phyloP scores from a whole-genome alignment of 2,329 filamentous ascomycete species.

The Fusarium abutilonis region DNA sequence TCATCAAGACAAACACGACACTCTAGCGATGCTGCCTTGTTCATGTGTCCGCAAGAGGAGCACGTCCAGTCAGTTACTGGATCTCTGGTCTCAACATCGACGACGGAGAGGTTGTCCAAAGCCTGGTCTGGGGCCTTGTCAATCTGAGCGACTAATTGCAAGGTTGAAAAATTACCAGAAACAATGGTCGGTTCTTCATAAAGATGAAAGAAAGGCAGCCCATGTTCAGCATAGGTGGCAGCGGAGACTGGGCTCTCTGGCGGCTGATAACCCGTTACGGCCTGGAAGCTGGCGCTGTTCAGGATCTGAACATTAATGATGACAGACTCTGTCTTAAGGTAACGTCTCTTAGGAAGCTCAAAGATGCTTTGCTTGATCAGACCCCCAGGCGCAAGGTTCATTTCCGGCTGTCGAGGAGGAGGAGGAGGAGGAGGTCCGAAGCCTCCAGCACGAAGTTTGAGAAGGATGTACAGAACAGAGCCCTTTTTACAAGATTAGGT shows the following conservation, averaged over 20 bases:
- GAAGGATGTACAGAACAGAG: too few species aligned
- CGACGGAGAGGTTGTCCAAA: neutral
- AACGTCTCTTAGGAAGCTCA: accelerated
- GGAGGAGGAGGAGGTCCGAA: too few species aligned
- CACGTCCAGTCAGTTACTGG: too few species aligned
- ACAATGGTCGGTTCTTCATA: neutral
- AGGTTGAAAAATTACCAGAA: neutral
- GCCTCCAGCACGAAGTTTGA: too few species aligned
- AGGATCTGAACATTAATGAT: slow-evolving; percentile 15
- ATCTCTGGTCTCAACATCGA: neutral
- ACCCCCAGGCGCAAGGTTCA: slow-evolving; percentile 6
- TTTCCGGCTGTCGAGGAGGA: neutral
- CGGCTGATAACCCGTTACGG: neutral
- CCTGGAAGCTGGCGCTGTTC: neutral
- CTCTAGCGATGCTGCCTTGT: too few species aligned
- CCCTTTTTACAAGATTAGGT: too few species aligned
- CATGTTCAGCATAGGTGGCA: neutral
- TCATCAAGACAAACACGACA: too few species aligned
- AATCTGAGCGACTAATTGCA: neutral
- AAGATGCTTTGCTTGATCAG: slow-evolving; percentile 9
- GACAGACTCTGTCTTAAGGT: neutral
- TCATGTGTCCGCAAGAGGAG: too few species aligned
- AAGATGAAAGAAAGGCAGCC: neutral
- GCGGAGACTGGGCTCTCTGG: neutral
- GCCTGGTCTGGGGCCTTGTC: accelerated